A percentile compares a stretch with the other conserved stretches of the same genome.
Evolutionary conservation across 2,329 filamentous ascomycete genomes (phyloP).

Genomic region (Epichloe typhina): DNA sequence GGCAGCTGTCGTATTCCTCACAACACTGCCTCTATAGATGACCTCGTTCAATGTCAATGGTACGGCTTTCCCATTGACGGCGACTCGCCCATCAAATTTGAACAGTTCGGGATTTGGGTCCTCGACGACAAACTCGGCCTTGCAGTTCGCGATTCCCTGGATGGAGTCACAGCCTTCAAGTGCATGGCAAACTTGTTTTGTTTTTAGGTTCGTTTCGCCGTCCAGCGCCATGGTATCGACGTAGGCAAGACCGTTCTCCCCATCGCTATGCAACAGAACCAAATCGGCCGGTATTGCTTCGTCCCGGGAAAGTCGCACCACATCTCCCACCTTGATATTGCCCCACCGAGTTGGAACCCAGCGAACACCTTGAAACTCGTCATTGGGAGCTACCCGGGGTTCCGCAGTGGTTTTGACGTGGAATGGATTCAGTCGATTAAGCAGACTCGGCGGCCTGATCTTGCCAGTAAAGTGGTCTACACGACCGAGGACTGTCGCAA

Average conservation of each 20-base stretch:
- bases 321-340: slow-evolving; percentile 35
- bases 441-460: slow-evolving; percentile 10
- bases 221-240: slow-evolving; percentile 77
- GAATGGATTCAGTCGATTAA: slow-evolving; percentile 21
- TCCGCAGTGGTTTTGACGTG: slow-evolving; percentile 15
- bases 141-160: slow-evolving; percentile 36
- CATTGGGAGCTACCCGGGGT: slow-evolving; percentile 27
- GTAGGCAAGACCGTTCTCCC: slow-evolving; percentile 68
- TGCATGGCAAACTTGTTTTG: slow-evolving; percentile 52
- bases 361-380: slow-evolving; percentile 46
- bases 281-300: slow-evolving; percentile 76
- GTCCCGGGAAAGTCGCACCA: slow-evolving; percentile 45
- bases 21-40: slow-evolving; percentile 71
- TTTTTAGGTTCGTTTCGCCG: slow-evolving; percentile 72
- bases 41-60: slow-evolving; percentile 74
- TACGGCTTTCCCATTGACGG: slow-evolving; percentile 39
- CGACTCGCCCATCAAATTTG: slow-evolving; percentile 59
- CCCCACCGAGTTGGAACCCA: slow-evolving; percentile 38
- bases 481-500: slow-evolving; percentile 31
- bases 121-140: slow-evolving; percentile 56
- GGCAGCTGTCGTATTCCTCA: slow-evolving; percentile 65
- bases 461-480: slow-evolving; percentile 21
- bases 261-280: slow-evolving; percentile 62
- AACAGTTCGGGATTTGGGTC: slow-evolving; percentile 69
- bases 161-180: slow-evolving; percentile 45